A percentile compares a stretch with the other conserved stretches of the same genome.
Evolutionary conservation across 164 flowering plant genomes (phyloP).

Genomic region (Stephania cephalantha): DNA sequence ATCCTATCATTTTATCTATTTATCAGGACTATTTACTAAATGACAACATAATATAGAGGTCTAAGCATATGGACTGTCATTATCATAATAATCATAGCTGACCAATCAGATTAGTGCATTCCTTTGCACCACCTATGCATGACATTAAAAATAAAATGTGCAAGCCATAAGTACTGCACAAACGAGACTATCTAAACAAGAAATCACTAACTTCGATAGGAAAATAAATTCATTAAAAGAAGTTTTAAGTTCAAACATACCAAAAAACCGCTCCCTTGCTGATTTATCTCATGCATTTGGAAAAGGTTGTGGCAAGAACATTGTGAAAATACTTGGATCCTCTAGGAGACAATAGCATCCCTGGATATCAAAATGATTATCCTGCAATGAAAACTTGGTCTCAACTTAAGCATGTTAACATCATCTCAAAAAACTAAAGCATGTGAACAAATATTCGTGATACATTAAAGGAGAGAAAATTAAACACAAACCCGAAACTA

Average conservation of each 20-base stretch:
- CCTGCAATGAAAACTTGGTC: background rate
- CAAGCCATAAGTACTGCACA: background rate
- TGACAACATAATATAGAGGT: too few relatives aligned
- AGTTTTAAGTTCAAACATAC: background rate
- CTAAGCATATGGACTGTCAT: too few relatives aligned
- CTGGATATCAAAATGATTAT: background rate
- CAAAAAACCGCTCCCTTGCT: background rate
- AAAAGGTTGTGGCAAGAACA: background rate
- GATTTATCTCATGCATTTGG: background rate
- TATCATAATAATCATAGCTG: background rate
- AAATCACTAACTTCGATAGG: background rate
- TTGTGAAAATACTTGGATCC: background rate
- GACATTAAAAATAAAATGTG: background rate
- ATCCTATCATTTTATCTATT: background rate
- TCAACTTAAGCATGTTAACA: background rate
- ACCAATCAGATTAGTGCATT: background rate
- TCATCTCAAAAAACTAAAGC: background rate
- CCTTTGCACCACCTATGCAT: background rate
- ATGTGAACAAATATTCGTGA: background rate
- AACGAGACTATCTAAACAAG: background rate
- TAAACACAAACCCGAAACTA: background rate
- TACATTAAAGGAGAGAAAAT: background rate
- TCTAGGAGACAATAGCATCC: background rate
- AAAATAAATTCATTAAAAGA: background rate
- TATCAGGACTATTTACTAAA: background rate